Evolutionary conservation across 225 moss, liverwort and hornwort genomes (phyloP).

Genomic region (Marchantia polymorpha): DNA sequence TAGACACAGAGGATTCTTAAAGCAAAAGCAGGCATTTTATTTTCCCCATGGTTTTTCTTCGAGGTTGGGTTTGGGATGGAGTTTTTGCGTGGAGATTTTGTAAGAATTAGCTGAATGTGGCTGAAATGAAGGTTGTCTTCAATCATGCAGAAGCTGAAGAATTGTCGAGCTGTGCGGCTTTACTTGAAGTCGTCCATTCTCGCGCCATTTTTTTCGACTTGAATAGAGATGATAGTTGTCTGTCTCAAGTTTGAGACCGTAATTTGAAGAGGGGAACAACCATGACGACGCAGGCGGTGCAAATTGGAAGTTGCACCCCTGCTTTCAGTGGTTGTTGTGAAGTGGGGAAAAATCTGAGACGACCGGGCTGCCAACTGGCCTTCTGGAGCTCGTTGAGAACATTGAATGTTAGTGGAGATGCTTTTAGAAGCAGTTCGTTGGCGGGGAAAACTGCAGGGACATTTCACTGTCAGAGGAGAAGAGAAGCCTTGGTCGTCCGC

Average conservation of each 20-base stretch:
- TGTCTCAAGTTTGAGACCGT: background rate
- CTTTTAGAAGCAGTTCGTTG: background rate
- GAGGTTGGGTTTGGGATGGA: too few relatives aligned
- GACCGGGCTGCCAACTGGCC: background rate
- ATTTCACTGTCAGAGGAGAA: background rate
- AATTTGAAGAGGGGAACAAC: background rate
- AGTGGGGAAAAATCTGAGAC: background rate
- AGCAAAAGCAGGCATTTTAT: too few relatives aligned
- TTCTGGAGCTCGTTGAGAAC: constrained; percentile 21
- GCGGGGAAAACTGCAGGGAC: background rate
- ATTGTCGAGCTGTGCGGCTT: background rate
- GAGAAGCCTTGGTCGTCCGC: constrained; percentile 2
- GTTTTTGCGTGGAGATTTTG: too few relatives aligned
- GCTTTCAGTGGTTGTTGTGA: background rate
- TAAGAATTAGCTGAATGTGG: too few relatives aligned
- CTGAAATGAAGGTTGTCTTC: background rate
- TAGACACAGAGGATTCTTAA: too few relatives aligned
- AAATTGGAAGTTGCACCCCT: constrained; percentile 13
- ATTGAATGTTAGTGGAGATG: constrained; percentile 5
- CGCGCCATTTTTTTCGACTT: background rate
- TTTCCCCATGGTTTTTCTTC: too few relatives aligned
- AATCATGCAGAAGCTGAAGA: background rate
- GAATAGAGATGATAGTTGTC: background rate
- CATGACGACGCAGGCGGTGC: constrained; percentile 16
- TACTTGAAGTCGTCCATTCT: background rate